Evolutionary conservation across 192 early-diverging fungal species (phyloP).

Genomic region (Linnemannia elongata): DNA sequence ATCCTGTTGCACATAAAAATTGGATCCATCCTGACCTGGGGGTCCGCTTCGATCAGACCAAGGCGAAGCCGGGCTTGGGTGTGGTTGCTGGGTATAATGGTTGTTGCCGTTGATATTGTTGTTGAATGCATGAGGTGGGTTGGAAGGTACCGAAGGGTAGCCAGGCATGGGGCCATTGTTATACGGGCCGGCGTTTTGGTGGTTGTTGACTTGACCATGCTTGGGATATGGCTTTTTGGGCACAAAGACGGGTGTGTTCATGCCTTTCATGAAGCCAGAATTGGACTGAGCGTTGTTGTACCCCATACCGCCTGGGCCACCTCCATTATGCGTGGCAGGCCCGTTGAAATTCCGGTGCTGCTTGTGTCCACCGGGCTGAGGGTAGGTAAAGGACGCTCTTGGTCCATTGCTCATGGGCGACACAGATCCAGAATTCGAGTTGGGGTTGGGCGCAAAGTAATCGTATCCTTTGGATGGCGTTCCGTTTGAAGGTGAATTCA

Average conservation of each 20-base stretch:
- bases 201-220: conserved; percentile 3
- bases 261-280: conserved; percentile 27
- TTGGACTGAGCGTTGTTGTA: conserved; percentile 15
- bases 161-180: conserved; percentile 17
- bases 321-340: background rate
- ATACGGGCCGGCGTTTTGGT: background rate
- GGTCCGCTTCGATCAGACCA: conserved; percentile 33
- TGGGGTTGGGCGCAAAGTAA: conserved; percentile 40
- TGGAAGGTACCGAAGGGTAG: conserved; percentile 13
- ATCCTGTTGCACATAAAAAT: conserved; percentile 23
- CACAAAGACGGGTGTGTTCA: conserved; percentile 23
- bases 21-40: conserved; percentile 30
- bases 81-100: conserved; percentile 40
- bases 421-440: conserved; percentile 29
- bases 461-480: conserved; percentile 24
- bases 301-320: background rate
- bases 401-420: conserved; percentile 48
- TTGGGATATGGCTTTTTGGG: conserved; percentile 34
- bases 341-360: conserved; percentile 10
- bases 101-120: conserved; percentile 14
- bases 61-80: conserved; percentile 7
- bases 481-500: conserved; percentile 32
- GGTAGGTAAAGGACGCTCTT: conserved; percentile 23
- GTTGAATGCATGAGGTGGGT: background rate
- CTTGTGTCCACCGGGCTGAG: conserved; percentile 24